Conservation (phyloP, 2,329 filamentous ascomycete genomes). For the Neopestalotiopsis sp. region DNA sequence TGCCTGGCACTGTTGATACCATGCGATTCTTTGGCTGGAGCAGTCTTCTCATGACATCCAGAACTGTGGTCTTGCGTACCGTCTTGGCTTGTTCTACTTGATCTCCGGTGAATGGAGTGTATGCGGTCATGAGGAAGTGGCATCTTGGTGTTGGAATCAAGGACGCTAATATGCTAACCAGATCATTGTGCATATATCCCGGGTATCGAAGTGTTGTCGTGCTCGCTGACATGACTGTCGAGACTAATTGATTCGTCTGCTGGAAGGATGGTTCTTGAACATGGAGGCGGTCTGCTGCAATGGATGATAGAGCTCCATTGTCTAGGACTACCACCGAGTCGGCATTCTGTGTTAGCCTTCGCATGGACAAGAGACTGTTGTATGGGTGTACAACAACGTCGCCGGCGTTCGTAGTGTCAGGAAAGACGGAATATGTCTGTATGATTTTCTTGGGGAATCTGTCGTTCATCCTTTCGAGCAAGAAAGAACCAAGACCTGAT, state of each 20-base stretch:
- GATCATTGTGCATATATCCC: slow-evolving; percentile 99
- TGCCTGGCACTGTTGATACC: slow-evolving; percentile 94
- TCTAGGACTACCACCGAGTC: slow-evolving; percentile 98
- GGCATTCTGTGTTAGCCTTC: slow-evolving; percentile 90
- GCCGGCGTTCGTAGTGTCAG: slow-evolving; percentile 83
- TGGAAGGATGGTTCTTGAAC: slow-evolving; percentile 95
- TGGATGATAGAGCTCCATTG: slow-evolving; percentile 91
- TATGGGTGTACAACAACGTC: slow-evolving; percentile 98
- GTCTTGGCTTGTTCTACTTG: slow-evolving; percentile 97
- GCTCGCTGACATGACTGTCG: slow-evolving; percentile 98
- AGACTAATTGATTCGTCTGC: slow-evolving; percentile 96
- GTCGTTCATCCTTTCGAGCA: slow-evolving; percentile 95
- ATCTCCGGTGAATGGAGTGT: slow-evolving; percentile 96
- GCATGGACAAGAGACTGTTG: slow-evolving; percentile 93
- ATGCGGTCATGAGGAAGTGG: slow-evolving; percentile 98
- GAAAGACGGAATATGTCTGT: slow-evolving; percentile 98
- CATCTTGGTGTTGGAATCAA: slow-evolving; percentile 95
- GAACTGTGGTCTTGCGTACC: slow-evolving; percentile 94
- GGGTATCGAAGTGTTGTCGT: slow-evolving; percentile 96
- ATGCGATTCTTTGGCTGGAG: slow-evolving; percentile 99
- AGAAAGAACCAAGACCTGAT: slow-evolving; percentile 92
- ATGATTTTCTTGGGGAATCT: slow-evolving; percentile 99
- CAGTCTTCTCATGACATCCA: slow-evolving; percentile 95
- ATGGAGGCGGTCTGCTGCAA: slow-evolving; percentile 92
- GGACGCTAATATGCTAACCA: slow-evolving; percentile 94